Evolutionary conservation across 2,329 filamentous ascomycete species (phyloP).

Genomic region (Aspergillus tamarii): DNA sequence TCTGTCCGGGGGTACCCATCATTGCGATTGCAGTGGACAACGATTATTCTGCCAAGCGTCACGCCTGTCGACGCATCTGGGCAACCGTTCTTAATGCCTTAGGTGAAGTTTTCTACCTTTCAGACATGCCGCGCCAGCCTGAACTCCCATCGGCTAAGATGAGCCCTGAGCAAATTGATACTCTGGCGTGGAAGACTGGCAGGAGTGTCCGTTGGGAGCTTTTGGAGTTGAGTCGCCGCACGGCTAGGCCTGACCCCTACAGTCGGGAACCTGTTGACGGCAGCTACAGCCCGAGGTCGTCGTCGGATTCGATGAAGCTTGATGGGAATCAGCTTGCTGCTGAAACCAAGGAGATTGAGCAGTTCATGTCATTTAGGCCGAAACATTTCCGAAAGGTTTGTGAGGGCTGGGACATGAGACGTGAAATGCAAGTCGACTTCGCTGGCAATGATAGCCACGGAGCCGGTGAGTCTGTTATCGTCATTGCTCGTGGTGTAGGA

Average conservation of each 20-base stretch:
- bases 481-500: slow-evolving; percentile 73
- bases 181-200: slow-evolving; percentile 77
- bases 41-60: slow-evolving; percentile 72
- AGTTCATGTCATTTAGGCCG: slow-evolving; percentile 72
- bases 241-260: slow-evolving; percentile 72
- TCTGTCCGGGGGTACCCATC: slow-evolving; percentile 92
- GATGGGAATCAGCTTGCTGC: slow-evolving; percentile 70
- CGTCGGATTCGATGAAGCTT: slow-evolving; percentile 72
- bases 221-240: slow-evolving; percentile 74
- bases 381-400: slow-evolving; percentile 78
- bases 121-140: slow-evolving; percentile 65
- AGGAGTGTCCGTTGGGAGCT: slow-evolving; percentile 80
- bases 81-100: slow-evolving; percentile 92
- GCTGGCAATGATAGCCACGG: slow-evolving; percentile 75
- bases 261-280: slow-evolving; percentile 69
- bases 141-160: slow-evolving; percentile 51
- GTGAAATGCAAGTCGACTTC: slow-evolving; percentile 85
- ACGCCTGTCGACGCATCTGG: slow-evolving; percentile 74
- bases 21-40: slow-evolving; percentile 83
- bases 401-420: slow-evolving; percentile 88
- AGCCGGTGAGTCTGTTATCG: slow-evolving; percentile 75
- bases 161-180: slow-evolving; percentile 58
- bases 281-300: slow-evolving; percentile 79
- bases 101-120: slow-evolving; percentile 86
- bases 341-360: slow-evolving; percentile 81